Conservation (phyloP, 768 basidiomycete species). For the Suillus alpinus region DNA sequence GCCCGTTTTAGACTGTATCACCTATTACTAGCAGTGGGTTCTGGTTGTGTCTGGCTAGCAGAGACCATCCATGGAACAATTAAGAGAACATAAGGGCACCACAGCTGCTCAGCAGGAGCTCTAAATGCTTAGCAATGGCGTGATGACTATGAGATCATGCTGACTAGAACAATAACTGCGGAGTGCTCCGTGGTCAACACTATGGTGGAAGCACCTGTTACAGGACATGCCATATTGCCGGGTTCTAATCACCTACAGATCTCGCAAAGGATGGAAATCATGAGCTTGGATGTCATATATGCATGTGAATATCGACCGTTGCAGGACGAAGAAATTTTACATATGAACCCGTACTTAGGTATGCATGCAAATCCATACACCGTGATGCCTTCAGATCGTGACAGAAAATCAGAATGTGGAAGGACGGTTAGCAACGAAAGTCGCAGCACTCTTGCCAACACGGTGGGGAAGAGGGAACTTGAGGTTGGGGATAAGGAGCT, state of each 20-base stretch:
- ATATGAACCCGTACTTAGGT: constrained; percentile 1
- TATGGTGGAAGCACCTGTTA: background rate
- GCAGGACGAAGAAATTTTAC: constrained; percentile 1
- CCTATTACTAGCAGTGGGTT: background rate
- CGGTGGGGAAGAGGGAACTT: constrained; percentile 98
- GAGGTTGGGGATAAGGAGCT: constrained; percentile 84
- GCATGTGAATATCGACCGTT: constrained; percentile 4
- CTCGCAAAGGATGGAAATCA: background rate
- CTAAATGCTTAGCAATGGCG: background rate
- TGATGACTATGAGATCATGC: background rate
- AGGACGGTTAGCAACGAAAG: constrained; percentile 78
- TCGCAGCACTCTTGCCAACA: constrained; percentile 71
- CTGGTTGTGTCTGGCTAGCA: background rate
- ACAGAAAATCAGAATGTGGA: constrained; percentile 53
- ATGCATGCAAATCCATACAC: background rate
- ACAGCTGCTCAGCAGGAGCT: background rate
- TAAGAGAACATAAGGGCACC: background rate
- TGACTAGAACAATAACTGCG: background rate
- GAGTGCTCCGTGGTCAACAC: background rate
- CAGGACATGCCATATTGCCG: background rate
- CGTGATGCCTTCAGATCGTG: background rate
- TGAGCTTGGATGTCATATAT: constrained; percentile 1
- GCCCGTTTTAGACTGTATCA: too few relatives aligned
- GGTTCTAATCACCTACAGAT: background rate
- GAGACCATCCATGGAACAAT: background rate